These are phyloP conservation scores for Pyrenophora teres DNA, from an alignment of 2,329 filamentous ascomycete species.

Conservation along the genomic window DNA sequence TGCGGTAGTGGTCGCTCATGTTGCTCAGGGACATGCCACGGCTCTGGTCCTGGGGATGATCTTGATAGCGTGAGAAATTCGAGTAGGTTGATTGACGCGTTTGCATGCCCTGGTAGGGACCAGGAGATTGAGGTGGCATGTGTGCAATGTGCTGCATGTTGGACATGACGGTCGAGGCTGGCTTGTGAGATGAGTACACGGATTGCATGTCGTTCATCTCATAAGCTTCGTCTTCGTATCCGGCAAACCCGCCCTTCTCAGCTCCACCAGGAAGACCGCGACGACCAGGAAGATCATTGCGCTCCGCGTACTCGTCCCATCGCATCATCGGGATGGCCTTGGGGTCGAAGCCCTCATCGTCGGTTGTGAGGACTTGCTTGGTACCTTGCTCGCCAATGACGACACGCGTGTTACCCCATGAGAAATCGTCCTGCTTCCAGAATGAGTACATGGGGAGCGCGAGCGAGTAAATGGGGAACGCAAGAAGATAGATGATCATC, in stretches of 20 bases:
- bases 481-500: slow-evolving; percentile 99
- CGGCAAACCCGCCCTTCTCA: slow-evolving; percentile 65
- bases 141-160: slow-evolving; percentile 75
- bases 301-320: slow-evolving; percentile 93
- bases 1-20: slow-evolving; percentile 50
- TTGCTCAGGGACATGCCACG: slow-evolving; percentile 66
- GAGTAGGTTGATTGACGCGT: slow-evolving; percentile 76
- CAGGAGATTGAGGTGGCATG: slow-evolving; percentile 79
- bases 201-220: slow-evolving; percentile 99
- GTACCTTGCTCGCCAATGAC: slow-evolving; percentile 92
- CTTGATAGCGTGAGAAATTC: slow-evolving; percentile 64
- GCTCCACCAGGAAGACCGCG: slow-evolving; percentile 65
- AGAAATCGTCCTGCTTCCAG: slow-evolving; percentile 99
- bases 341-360: slow-evolving; percentile 84
- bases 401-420: slow-evolving; percentile 97
- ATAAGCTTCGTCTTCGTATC: slow-evolving; percentile 75
- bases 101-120: slow-evolving; percentile 67
- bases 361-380: slow-evolving; percentile 85
- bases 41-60: slow-evolving; percentile 59
- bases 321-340: slow-evolving; percentile 90
- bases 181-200: slow-evolving; percentile 88
- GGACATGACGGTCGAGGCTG: slow-evolving; percentile 82
- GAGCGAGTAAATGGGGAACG: slow-evolving; percentile 92
- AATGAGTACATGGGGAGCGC: slow-evolving; percentile 94
- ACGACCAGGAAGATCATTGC: slow-evolving; percentile 88